Base-by-base conservation (phyloP, 2,329 filamentous ascomycete species). In the Penicillium sp. region DNA sequence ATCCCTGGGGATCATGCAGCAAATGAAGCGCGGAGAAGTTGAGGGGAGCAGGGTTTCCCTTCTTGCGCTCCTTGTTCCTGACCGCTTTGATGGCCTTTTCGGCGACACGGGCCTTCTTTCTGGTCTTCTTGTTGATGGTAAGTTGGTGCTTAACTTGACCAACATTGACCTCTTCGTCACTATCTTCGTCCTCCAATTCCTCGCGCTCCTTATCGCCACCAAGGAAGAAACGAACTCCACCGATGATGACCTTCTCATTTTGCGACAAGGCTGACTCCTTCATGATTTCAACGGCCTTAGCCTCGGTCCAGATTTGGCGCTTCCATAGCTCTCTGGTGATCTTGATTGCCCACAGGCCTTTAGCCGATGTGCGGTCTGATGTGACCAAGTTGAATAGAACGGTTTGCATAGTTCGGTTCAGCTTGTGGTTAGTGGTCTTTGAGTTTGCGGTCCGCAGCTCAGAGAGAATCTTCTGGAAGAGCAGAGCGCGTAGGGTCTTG, bases 1-100 rank as follows among this genome's bases (percentile, higher is more conserved):
- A 97, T 0, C 90, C 90, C 73, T 99, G 94, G 0, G 94, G 93
- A 66, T 97, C 93, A 73, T 97, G 90, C 3, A 99, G 82, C 23
- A 99, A 83, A 73, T 99, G 94, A 41, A 99, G 82, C 0, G 94
- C 94, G 0, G 93, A 97, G 75, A 99, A 99, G 79, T 99, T 99
- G 63, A 99, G 84, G 1, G 89, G 87, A 68, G 95, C 90, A 4
- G 92, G 90, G 63, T 90, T 86, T 63, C 86, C 86, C 84, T 96
- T 97, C 81, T 95, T 95, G 71, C 87, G 87, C 73, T 96, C 91
- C 70, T 89, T 86, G 71, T 83, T 87, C 79, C 91, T 95, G 41
- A 96, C 84, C 63, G 88, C 90, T n/a, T 87, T 85, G 4, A 92
- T 84, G 0, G 94, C 94, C 72, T 87, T 91, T 56, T 90, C 89